Evolutionary conservation across 352 stramenopile genomes (phyloP), one percentile per base, ranked within the genome.

Genomic region (Saprolegnia diclina): DNA sequence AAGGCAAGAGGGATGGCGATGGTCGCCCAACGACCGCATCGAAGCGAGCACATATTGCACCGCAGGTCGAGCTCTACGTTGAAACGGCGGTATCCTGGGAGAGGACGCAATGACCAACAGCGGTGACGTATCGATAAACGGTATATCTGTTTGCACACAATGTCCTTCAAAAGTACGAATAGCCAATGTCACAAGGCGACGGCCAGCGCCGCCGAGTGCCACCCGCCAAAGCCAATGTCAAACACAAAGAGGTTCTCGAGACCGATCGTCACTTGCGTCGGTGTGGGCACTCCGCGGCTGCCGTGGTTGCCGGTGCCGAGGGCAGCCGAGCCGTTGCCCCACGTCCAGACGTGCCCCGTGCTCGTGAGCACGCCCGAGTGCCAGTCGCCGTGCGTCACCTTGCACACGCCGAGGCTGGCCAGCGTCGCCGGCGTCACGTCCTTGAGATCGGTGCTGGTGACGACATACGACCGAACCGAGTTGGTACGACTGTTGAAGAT

Each of bases 151-250:
- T 35, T 35, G 29, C 29, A 35, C 29, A 35, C 29, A 5, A 35
- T 35, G 29, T 35, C 29, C 29, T 35, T n/a, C n/a, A n/a, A n/a
- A n/a, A n/a, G n/a, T n/a, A n/a, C 29, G 5, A 35, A 35, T 35
- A 35, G 29, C 29, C 29, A 35, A 6, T 35, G 2, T 35, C 29
- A 35, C 29, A 35, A 35, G 29, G 52, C 52, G 62, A 68, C 50
- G 14, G 62, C 62, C 32, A 68, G 62, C n/a, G 62, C 62, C 32
- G 62, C 62, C 19, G 62, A 68, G 24, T 68, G 62, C 62, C 62
- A 68, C 16, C 62, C 62, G 4, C 62, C 37, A 40, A 69, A 69
- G 29, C 9, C 46, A 40, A 69, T 53, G 1, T 61, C 63, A 62
- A 59, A 63, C 19, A 62, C 63, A 62, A 62, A 69, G 37, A 69